Percentiles rank a stretch among this genome's conserved stretches.
These are phyloP conservation scores for Lipomyces yamanashiensis DNA, from an alignment of 805 yeast species.

Conservation along the genomic window DNA sequence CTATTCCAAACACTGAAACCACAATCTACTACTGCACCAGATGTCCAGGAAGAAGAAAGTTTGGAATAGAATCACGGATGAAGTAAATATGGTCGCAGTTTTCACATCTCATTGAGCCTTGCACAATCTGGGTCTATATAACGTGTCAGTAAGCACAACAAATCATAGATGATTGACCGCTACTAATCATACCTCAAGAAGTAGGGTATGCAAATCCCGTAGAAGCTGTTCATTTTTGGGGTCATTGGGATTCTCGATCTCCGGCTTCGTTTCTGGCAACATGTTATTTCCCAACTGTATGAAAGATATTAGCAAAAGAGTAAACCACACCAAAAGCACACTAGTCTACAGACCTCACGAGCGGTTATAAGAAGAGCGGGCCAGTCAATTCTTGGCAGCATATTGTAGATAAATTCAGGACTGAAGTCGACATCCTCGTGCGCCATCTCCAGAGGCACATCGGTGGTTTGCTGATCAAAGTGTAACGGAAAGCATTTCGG, in stretches of 20 bases:
- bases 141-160: not conserved
- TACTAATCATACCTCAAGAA: conserved; percentile 58
- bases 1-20: not conserved
- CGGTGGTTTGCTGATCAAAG: conserved; percentile 52
- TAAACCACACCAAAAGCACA: not conserved
- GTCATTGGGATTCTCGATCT: conserved; percentile 55
- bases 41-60: conserved; percentile 93
- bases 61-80: conserved; percentile 92
- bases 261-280: conserved; percentile 47
- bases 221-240: conserved; percentile 56
- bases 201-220: conserved; percentile 73
- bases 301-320: not conserved
- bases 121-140: conserved; percentile 69
- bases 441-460: conserved; percentile 60
- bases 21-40: conserved; percentile 53
- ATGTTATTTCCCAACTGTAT: conserved; percentile 29
- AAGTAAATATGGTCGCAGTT: conserved; percentile 86
- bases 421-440: conserved; percentile 81
- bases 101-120: conserved; percentile 87
- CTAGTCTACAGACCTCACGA: conserved; percentile 54
- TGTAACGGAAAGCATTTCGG: conserved; percentile 79
- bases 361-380: conserved; percentile 79
- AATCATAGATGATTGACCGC: not conserved
- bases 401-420: conserved; percentile 74
- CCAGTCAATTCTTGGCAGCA: conserved; percentile 89